Evolutionary conservation across 495 filamentous ascomycete species (phyloP).

Genomic region (Aspergillus conjunctus): DNA sequence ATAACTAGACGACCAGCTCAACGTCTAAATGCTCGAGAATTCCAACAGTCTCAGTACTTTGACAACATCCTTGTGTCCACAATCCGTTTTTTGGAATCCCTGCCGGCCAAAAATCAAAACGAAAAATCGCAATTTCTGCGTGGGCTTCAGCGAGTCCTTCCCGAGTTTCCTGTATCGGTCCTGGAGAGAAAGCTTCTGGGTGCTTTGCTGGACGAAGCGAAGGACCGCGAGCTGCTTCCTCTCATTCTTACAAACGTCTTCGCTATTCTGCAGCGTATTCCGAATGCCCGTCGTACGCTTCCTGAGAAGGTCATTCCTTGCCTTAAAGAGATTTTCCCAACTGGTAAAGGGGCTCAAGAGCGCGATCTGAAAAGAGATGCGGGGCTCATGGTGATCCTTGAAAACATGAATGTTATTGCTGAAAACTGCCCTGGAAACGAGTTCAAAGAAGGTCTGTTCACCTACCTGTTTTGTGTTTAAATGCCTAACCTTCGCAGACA

Average conservation of each 20-base stretch:
- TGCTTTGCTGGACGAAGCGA: slow-evolving; percentile 84
- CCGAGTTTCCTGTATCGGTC: slow-evolving; percentile 88
- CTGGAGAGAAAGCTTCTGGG: slow-evolving; percentile 93
- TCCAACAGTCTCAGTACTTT: slow-evolving; percentile 92
- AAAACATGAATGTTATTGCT: slow-evolving; percentile 74
- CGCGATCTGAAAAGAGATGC: slow-evolving; percentile 84
- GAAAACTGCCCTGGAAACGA: slow-evolving; percentile 84
- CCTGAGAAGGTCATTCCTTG: slow-evolving; percentile 81
- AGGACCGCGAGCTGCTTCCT: slow-evolving; percentile 82
- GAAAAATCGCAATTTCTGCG: slow-evolving; percentile 93
- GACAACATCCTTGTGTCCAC: slow-evolving; percentile 95
- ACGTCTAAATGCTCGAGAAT: slow-evolving; percentile 84
- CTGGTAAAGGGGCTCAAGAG: slow-evolving; percentile 56
- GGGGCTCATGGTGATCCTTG: slow-evolving; percentile 83
- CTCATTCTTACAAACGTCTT: slow-evolving; percentile 89
- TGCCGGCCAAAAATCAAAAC: slow-evolving; percentile 86
- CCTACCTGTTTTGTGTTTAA: not conserved
- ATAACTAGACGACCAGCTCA: slow-evolving; percentile 85
- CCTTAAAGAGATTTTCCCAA: slow-evolving; percentile 78
- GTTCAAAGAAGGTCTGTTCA: slow-evolving; percentile 83
- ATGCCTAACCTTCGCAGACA: slow-evolving; percentile 54
- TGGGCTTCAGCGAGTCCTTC: slow-evolving; percentile 80
- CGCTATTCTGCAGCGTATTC: slow-evolving; percentile 74
- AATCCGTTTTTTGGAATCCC: slow-evolving; percentile 86
- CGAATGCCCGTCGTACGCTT: slow-evolving; percentile 74